Conservation (phyloP, 1,284 basidiomycete genomes). For the Ceratobasidium sp. region DNA sequence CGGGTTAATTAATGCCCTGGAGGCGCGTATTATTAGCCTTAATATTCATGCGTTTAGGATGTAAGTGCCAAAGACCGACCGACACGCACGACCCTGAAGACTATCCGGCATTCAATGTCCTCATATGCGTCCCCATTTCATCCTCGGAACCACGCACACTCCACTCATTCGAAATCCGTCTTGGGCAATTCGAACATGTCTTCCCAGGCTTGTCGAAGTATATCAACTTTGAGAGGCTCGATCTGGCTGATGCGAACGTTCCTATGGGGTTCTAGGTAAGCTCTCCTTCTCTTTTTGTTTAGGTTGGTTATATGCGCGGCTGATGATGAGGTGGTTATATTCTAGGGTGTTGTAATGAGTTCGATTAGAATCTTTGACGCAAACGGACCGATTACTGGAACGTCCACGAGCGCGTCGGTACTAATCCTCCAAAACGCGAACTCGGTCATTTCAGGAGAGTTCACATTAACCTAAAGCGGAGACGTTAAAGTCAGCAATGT, state of each 20-base stretch:
- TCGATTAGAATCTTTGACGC: not conserved
- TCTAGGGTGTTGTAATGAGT: constrained; percentile 12
- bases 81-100: not conserved
- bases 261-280: constrained; percentile 21
- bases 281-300: not conserved
- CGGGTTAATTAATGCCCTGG: constrained; percentile 2
- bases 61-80: not conserved
- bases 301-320: not conserved
- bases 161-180: constrained; percentile 29
- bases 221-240: constrained; percentile 12
- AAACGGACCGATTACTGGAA: constrained; percentile 6
- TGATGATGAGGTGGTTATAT: too few relatives aligned
- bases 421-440: constrained; percentile 22
- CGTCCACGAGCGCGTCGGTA: constrained; percentile 8
- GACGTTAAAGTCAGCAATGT: constrained; percentile 14
- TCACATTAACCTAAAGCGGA: constrained; percentile 11
- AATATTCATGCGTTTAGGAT: not conserved
- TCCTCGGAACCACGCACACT: not conserved
- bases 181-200: constrained; percentile 40
- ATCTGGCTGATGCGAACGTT: constrained; percentile 16
- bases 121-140: constrained; percentile 12
- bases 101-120: constrained; percentile 34
- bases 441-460: not conserved
- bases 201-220: constrained; percentile 18
- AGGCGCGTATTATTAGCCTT: not conserved